A percentile compares a stretch with the other conserved stretches of the same genome.
Conservation (phyloP, 345 rosid species). For the Linum usitatissimum region DNA sequence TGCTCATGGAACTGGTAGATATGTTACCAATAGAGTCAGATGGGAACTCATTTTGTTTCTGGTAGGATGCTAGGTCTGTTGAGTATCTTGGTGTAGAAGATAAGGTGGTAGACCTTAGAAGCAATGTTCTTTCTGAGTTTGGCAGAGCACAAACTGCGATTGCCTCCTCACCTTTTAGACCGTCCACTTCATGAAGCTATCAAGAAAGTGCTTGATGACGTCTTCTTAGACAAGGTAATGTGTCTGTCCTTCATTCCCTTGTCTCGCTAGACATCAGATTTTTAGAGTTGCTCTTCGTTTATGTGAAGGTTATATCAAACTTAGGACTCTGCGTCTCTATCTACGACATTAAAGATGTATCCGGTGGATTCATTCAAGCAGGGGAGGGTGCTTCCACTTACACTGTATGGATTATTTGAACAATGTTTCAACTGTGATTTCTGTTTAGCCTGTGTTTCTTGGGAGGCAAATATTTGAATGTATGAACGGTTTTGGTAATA, state of each 20-base stretch:
- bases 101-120: no score
- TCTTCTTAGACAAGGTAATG: slow-evolving; percentile 79
- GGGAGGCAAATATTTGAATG: not conserved
- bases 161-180: slow-evolving; percentile 65
- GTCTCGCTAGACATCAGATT: not conserved
- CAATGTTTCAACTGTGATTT: no score
- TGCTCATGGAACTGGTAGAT: no score
- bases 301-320: slow-evolving; percentile 48
- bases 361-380: slow-evolving; percentile 68
- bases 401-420: slow-evolving; percentile 30
- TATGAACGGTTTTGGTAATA: not conserved
- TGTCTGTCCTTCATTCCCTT: not conserved
- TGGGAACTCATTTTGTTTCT: no score
- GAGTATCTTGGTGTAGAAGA: no score
- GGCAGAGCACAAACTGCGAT: slow-evolving; percentile 59
- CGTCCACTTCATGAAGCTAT: slow-evolving; percentile 60
- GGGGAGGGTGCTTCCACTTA: slow-evolving; percentile 86
- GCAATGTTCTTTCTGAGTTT: slow-evolving; percentile 68
- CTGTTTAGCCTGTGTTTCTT: no score
- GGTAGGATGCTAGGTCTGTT: no score
- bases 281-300: slow-evolving; percentile 1
- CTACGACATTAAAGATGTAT: slow-evolving; percentile 46
- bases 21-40: no score
- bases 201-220: slow-evolving; percentile 42
- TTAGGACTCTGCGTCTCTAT: slow-evolving; percentile 72